These are phyloP conservation scores for Ophiostoma himal-ulmi DNA, from an alignment of 2,329 filamentous ascomycete species.

Conservation along the genomic window DNA sequence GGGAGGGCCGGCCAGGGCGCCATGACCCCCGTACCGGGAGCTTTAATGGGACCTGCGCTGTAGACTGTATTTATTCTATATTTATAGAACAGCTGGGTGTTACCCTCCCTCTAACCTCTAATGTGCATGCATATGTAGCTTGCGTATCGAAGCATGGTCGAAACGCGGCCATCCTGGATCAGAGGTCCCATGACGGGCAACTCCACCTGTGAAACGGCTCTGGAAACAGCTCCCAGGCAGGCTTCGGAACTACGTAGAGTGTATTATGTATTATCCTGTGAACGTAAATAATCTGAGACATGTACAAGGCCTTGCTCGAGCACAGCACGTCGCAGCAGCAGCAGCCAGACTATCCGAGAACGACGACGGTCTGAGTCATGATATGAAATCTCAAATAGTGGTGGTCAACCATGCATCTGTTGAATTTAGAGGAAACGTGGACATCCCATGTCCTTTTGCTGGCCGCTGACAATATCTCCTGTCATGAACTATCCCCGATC, in stretches of 20 bases:
- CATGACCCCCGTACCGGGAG: conserved; percentile 3
- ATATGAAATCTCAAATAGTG: not conserved
- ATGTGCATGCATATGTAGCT: not conserved
- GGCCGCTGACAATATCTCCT: not conserved
- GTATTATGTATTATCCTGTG: not conserved
- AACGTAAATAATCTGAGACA: not conserved
- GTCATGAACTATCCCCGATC: not conserved
- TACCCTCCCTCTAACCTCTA: not conserved
- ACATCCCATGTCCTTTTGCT: not conserved
- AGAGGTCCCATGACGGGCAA: conserved; percentile 2
- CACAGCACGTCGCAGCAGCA: not conserved
- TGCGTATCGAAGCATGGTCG: not conserved
- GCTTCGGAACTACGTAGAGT: not conserved
- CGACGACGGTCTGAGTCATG: not conserved
- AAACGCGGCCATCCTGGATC: conserved; percentile 5
- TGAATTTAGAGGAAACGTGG: not conserved
- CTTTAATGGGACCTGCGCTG: not conserved
- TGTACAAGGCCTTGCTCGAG: not conserved
- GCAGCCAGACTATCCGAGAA: not conserved
- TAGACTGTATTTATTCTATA: not conserved
- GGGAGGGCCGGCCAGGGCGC: not conserved
- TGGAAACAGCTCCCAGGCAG: not conserved
- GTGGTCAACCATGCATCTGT: not conserved
- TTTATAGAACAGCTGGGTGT: too few species aligned
- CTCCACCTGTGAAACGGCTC: not conserved